A percentile compares a stretch with the other conserved stretches of the same genome.
Evolutionary conservation across 139 green algal genomes (phyloP).

Genomic region (Penium margaritaceum): DNA sequence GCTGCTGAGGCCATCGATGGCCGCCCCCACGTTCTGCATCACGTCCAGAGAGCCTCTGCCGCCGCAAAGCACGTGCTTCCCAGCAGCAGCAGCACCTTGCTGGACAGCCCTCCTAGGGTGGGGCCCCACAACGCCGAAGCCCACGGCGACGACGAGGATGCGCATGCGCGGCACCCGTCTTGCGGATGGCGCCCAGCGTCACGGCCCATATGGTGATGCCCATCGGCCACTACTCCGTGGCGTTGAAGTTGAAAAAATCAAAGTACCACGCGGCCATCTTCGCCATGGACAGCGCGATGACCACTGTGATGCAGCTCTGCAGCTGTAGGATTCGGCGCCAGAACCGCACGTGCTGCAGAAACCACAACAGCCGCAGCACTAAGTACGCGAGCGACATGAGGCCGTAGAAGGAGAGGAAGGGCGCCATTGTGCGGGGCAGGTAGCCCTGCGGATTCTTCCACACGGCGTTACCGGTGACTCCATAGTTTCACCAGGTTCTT

Average conservation of each 20-base stretch:
- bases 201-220: slow-evolving; percentile 58
- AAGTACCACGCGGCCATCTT: slow-evolving; percentile 66
- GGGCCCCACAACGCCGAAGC: slow-evolving; percentile 64
- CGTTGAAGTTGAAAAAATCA: slow-evolving; percentile 69
- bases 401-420: slow-evolving; percentile 56
- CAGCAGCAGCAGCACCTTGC: slow-evolving; percentile 50
- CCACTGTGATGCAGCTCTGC: slow-evolving; percentile 59
- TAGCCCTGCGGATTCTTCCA: slow-evolving; percentile 69
- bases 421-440: slow-evolving; percentile 61
- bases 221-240: slow-evolving; percentile 52
- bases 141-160: slow-evolving; percentile 65
- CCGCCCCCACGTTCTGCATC: slow-evolving; percentile 57
- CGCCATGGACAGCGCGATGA: slow-evolving; percentile 56
- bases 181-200: slow-evolving; percentile 53
- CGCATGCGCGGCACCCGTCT: slow-evolving; percentile 55
- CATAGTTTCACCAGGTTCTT: slow-evolving; percentile 51
- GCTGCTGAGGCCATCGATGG: slow-evolving; percentile 57
- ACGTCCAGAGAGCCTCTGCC: slow-evolving; percentile 48
- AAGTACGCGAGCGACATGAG: slow-evolving; percentile 52
- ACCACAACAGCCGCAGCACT: slow-evolving; percentile 45
- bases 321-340: slow-evolving; percentile 56
- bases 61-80: slow-evolving; percentile 51
- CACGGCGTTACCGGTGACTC: slow-evolving; percentile 50
- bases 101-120: slow-evolving; percentile 54
- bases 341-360: slow-evolving; percentile 40